These are phyloP conservation scores for Gossypium gossypioides DNA, from an alignment of 441 rosid genomes.

Conservation along the genomic window DNA sequence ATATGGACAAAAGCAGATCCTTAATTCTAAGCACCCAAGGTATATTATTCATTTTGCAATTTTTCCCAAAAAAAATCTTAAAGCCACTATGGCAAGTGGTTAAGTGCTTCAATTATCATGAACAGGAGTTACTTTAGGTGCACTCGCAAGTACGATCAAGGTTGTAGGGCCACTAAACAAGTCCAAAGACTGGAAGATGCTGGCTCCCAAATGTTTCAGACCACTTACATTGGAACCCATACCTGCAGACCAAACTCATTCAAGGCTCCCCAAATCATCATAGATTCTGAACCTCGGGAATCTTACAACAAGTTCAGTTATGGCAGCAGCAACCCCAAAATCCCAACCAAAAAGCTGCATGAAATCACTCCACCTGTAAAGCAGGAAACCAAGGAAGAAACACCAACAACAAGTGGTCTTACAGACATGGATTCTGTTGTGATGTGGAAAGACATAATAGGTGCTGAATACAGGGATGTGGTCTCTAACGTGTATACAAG, in stretches of 20 bases:
- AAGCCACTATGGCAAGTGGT: background rate
- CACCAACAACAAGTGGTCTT: conserved; percentile 7
- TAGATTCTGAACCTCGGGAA: conserved; percentile 17
- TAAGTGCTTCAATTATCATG: background rate
- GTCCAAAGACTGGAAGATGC: conserved; percentile 54
- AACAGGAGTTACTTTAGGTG: conserved; percentile 79
- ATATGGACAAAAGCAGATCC: conserved; percentile 74
- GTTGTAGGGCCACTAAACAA: conserved; percentile 65
- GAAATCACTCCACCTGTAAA: background rate
- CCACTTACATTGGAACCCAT: conserved; percentile 49
- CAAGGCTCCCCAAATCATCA: conserved; percentile 21
- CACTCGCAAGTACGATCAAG: conserved; percentile 53
- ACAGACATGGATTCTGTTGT: conserved; percentile 14
- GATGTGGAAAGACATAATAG: conserved; percentile 27
- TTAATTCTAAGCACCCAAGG: conserved; percentile 65
- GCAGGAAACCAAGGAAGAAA: conserved; percentile 25
- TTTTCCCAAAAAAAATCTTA: background rate
- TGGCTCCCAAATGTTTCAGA: conserved; percentile 34
- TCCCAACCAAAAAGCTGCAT: background rate
- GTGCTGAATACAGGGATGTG: conserved; percentile 7
- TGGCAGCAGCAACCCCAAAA: background rate
- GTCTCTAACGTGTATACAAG: conserved; percentile 4
- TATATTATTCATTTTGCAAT: background rate
- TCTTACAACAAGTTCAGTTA: background rate
- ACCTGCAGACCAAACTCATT: conserved; percentile 31